Evolutionary conservation across 208 protist species (phyloP), one percentile per base, ranked within the genome.

Genomic region (Crithidia fasciculata): DNA sequence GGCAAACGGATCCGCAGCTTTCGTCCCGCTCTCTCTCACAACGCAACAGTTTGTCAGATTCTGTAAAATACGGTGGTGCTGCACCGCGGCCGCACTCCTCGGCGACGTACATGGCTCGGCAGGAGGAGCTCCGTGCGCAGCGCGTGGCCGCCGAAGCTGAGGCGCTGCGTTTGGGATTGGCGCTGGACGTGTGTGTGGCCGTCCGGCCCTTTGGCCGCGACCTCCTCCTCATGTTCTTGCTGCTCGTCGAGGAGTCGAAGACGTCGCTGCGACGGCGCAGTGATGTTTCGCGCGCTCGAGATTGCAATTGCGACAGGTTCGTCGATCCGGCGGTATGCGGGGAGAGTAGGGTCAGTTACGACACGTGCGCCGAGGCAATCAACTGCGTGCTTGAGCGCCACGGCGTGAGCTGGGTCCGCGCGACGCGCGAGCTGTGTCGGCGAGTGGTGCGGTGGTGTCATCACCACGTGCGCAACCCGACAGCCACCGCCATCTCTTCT

Each of bases 371-470:
- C 8, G 86, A 90, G 81, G 85, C 83, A 7, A 73, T 89, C 16
- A 91, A 91, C 69, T 66, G 55, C n/a, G 67, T 94, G 37, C 72
- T 94, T n/a, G 80, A 86, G 73, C 73, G 68, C 45, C 80, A 85
- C 52, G 76, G 76, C 10, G 74, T 89, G 10, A 28, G 67, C 15
- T 57, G 66, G n/a, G 49, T 72, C 8, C 70, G 81, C 9, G 81
- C 81, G n/a, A 82, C 81, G 8, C 62, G 68, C n/a, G 69, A 74
- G 54, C 43, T 86, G 58, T 86, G 81, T 41, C 72, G 60, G 10
- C 65, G 71, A 47, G 68, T 83, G 10, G 70, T 82, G 28, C 19
- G 45, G 9, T 74, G 67, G 78, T 64, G 70, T 28, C 28, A 45
- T 10, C 7, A 39, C 59, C 41, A 70, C 8, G 39, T 12, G 43